Conservation (phyloP, 192 early-diverging fungal genomes). For the Coemansia sp. region DNA sequence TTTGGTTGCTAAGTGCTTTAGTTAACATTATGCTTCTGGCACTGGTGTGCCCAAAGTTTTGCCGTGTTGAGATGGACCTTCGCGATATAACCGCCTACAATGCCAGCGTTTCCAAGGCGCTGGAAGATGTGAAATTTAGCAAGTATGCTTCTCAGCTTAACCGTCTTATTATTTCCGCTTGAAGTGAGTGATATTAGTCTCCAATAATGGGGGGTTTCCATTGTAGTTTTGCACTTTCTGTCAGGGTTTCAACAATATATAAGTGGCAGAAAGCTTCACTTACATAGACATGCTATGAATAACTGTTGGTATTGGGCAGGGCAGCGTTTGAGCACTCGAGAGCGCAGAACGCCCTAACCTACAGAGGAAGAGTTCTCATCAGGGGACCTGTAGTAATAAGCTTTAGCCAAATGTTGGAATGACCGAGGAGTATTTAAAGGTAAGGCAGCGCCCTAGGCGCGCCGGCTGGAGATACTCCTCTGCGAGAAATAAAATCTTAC, state of each 20-base stretch:
- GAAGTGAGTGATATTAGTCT: not conserved
- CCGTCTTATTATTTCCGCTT: not conserved
- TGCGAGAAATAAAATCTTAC: no score
- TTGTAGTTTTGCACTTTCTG: not conserved
- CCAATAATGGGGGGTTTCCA: not conserved
- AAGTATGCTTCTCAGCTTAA: not conserved
- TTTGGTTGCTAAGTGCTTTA: not conserved
- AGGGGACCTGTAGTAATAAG: no score
- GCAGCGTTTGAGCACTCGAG: no score
- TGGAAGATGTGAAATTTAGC: not conserved
- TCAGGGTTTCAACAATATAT: not conserved
- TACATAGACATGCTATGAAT: no score
- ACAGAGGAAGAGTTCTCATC: no score
- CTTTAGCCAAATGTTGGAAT: no score
- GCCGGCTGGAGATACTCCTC: no score
- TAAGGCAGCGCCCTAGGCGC: no score
- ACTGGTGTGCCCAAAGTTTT: not conserved
- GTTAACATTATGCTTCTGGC: not conserved
- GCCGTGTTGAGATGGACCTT: not conserved
- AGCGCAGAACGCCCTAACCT: no score
- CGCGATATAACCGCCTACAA: not conserved
- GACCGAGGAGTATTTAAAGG: no score
- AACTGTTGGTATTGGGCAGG: no score
- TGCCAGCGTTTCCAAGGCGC: not conserved
- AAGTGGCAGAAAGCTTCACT: no score